These are phyloP conservation scores for Cucumis sativus DNA, from an alignment of 306 rosid genomes.

Conservation along the genomic window DNA sequence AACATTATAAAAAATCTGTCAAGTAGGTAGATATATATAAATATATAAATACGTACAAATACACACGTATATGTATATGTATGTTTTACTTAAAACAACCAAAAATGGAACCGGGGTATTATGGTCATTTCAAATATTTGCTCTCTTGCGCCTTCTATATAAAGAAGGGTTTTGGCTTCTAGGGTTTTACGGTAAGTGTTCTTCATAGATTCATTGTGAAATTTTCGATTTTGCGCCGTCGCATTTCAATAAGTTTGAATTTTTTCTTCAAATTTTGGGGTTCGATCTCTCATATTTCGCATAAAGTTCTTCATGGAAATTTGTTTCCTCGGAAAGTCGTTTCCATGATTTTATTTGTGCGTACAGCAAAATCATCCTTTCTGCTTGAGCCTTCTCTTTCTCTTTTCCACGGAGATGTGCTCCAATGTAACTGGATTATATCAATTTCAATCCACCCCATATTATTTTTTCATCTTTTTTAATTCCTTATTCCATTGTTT, in stretches of 20 bases:
- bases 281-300: slow-evolving; percentile 13
- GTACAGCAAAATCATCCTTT: slow-evolving; percentile 38
- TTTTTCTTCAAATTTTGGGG: neutral
- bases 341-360: slow-evolving; percentile 78
- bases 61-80: no score
- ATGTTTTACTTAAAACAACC: no score
- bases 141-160: neutral
- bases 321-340: slow-evolving; percentile 8
- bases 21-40: no score
- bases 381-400: slow-evolving; percentile 76
- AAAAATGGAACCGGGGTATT: neutral
- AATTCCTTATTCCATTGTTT: neutral
- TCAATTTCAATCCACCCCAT: neutral
- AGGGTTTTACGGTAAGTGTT: neutral
- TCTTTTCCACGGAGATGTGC: slow-evolving; percentile 35
- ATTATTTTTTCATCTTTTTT: neutral
- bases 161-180: neutral
- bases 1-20: no score
- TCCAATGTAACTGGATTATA: slow-evolving; percentile 83
- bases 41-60: no score
- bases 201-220: neutral
- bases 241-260: neutral
- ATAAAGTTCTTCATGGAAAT: slow-evolving; percentile 60
- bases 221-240: neutral
- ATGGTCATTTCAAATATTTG: neutral